Conservation (phyloP, 108 stramenopile genomes). For the Chaetoceros muelleri region DNA sequence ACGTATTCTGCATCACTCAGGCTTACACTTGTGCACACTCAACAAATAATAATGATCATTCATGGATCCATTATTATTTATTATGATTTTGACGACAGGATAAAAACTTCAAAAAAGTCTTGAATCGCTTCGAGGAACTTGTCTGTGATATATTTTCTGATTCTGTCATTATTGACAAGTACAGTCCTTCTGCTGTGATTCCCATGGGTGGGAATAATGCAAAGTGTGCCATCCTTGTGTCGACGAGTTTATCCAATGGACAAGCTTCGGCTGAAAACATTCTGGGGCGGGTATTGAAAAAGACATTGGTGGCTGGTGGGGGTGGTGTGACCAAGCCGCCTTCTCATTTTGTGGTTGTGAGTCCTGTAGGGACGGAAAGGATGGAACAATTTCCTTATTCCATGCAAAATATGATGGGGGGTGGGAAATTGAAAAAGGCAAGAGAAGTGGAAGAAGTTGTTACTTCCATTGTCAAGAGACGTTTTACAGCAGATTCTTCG, state of each 20-base stretch:
- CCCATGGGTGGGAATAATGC: constrained; percentile 66
- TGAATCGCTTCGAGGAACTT: constrained; percentile 8
- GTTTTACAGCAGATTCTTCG: constrained; percentile 14
- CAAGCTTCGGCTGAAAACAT: constrained; percentile 30
- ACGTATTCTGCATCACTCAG: constrained; percentile 7
- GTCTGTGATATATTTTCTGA: constrained; percentile 14
- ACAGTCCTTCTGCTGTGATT: constrained; percentile 42
- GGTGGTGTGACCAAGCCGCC: constrained; percentile 42
- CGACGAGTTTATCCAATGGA: constrained; percentile 33
- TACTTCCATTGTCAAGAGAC: constrained; percentile 29
- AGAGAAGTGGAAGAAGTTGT: constrained; percentile 60
- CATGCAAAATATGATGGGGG: constrained; percentile 61
- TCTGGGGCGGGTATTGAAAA: constrained; percentile 47
- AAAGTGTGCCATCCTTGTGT: constrained; percentile 42
- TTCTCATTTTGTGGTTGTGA: constrained; percentile 61
- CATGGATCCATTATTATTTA: constrained; percentile 9
- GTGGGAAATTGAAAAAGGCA: constrained; percentile 58
- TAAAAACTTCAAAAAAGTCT: constrained; percentile 17
- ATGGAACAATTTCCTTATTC: constrained; percentile 65
- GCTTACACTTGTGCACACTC: constrained; percentile 14
- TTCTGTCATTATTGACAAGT: constrained; percentile 29
- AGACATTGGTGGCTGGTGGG: constrained; percentile 34
- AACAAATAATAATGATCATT: constrained; percentile 16
- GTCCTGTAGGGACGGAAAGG: constrained; percentile 66
- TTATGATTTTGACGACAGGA: constrained; percentile 5